Conservation (phyloP, 352 stramenopile species). For the Peronospora belbahrii region DNA sequence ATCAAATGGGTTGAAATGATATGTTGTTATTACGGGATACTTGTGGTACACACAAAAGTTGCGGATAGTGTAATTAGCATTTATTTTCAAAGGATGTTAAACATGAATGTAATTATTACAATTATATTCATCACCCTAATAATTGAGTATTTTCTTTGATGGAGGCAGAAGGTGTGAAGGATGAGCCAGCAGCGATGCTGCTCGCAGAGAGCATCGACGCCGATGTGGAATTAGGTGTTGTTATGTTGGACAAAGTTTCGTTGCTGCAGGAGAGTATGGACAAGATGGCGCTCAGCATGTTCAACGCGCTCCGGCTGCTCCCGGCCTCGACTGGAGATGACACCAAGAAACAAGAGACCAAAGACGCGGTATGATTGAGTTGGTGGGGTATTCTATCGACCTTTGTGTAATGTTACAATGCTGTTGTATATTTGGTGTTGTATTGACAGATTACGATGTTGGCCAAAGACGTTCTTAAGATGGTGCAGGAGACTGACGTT, state of each 20-base stretch:
- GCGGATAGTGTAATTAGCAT: neutral
- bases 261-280: slow-evolving; percentile 81
- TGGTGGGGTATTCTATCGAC: neutral
- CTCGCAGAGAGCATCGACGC: slow-evolving; percentile 18
- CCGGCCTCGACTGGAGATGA: slow-evolving; percentile 45
- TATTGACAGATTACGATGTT: slow-evolving; percentile 54
- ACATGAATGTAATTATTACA: no score
- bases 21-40: no score
- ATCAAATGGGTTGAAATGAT: no score
- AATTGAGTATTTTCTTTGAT: slow-evolving; percentile 1
- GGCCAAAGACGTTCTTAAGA: slow-evolving; percentile 67
- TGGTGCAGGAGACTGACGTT: slow-evolving; percentile 69
- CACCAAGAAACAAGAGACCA: slow-evolving; percentile 42
- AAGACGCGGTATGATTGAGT: slow-evolving; percentile 31
- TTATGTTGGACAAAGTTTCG: slow-evolving; percentile 69
- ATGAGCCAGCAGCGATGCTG: slow-evolving; percentile 23
- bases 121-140: no score
- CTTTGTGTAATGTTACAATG: no score
- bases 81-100: no score
- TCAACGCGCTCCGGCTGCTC: slow-evolving; percentile 76
- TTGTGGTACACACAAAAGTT: no score
- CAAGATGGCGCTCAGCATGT: slow-evolving; percentile 83
- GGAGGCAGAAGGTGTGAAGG: slow-evolving; percentile 21
- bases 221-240: slow-evolving; percentile 14
- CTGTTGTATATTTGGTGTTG: slow-evolving; percentile 1